Evolutionary conservation across 2,329 filamentous ascomycete genomes (phyloP), one percentile per base, ranked within the genome.

Genomic region (Dendrostoma leiphaemia): DNA sequence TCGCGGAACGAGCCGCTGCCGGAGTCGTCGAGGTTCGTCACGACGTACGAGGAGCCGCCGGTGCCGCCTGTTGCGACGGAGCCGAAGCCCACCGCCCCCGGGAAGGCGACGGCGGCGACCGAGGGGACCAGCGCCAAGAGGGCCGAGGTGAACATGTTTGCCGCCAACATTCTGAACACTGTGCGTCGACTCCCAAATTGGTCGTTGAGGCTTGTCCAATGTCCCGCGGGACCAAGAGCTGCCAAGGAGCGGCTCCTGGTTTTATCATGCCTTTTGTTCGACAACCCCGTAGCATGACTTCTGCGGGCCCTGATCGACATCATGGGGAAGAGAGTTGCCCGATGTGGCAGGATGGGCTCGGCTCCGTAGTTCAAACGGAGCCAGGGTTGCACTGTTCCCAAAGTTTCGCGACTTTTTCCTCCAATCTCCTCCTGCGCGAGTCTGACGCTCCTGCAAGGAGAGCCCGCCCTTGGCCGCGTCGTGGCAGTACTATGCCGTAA

Each of bases 41-140:
- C 74, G 12, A 72, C 63, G 57, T 75, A 75, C 3, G 72, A 69
- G 4, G 68, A 70, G 26, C 75, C 75, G 34, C 67, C 65, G 28
- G 71, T 69, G 7, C 75, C 75, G 21, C 76, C 75, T 4, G 72
- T 71, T 10, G 75, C 74, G 43, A 73, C 67, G 29, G 69, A 69
- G 10, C 75, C 76, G 55, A 78, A 77, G 7, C 75, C 74, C 58
- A 76, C 71, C 4, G 75, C 76, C 23, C 75, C 74, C 1, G 74
- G 69, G 56, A 78, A 78, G 32, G 75, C 75, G 12, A 57, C 38
- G 15, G 41, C 54, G 24, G 48, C 24, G 4, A 31, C 31, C 1
- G 41, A 26, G 29, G 55, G 44, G 12, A 31, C 19, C 40, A 54
- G 12, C 6, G 43, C 48, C 21, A 54, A 12, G 6, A 45, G n/a